Conservation (phyloP, 176 grass and related monocot species). For the Rhynchospora pubera region DNA sequence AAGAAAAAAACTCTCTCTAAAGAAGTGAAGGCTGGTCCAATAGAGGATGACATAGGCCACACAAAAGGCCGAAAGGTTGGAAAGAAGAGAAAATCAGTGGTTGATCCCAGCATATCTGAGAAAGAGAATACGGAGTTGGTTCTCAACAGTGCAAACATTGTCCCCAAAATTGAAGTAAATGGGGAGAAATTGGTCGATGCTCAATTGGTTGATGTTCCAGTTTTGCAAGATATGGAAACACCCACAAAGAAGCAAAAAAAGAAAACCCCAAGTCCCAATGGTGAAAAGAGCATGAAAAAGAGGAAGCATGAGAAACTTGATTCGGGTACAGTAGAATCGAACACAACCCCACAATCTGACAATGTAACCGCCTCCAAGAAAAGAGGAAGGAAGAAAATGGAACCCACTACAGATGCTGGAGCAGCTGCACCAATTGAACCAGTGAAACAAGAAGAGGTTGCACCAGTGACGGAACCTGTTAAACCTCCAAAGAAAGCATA, state of each 20-base stretch:
- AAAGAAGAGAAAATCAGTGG: slow-evolving; percentile 19
- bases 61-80: slow-evolving; percentile 3
- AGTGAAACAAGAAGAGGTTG: slow-evolving; percentile 13
- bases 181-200: neutral
- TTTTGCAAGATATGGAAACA: slow-evolving; percentile 39
- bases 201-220: slow-evolving; percentile 14
- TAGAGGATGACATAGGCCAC: neutral
- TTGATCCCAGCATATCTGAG: neutral
- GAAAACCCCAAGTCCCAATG: slow-evolving; percentile 1
- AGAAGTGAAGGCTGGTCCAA: neutral
- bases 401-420: slow-evolving; percentile 7
- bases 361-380: slow-evolving; percentile 45
- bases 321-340: slow-evolving; percentile 21
- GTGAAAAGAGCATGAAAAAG: slow-evolving; percentile 12
- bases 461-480: slow-evolving; percentile 24
- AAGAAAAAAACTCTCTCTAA: neutral
- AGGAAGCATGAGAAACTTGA: slow-evolving; percentile 36
- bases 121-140: slow-evolving; percentile 9
- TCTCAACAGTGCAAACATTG: slow-evolving; percentile 28
- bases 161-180: slow-evolving; percentile 27
- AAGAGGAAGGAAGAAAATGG: slow-evolving; percentile 62
- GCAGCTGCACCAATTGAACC: slow-evolving; percentile 14
- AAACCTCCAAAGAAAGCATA: slow-evolving; percentile 73
- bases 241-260: slow-evolving; percentile 46
- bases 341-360: slow-evolving; percentile 36